A percentile compares a stretch with the other conserved stretches of the same genome.
Evolutionary conservation across 371 early-diverging fungal species (phyloP).

Genomic region (Funneliformis caledonium): DNA sequence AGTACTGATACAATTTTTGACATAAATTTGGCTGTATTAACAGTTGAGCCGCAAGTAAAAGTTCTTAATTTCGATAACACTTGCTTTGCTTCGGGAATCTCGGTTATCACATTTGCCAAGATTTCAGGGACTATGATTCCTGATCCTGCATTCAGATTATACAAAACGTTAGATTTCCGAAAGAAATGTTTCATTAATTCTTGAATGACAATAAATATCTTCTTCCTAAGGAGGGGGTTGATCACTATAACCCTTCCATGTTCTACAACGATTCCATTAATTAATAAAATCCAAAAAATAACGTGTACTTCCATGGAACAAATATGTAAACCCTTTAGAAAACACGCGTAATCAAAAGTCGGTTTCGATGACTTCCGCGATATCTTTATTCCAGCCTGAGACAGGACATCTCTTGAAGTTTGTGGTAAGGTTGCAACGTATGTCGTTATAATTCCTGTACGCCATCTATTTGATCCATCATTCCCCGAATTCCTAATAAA

Average conservation of each 20-base stretch:
- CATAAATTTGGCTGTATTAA: background rate
- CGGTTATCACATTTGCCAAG: background rate
- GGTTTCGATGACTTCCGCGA: background rate
- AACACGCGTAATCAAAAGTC: background rate
- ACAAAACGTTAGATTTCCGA: background rate
- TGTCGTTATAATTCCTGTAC: background rate
- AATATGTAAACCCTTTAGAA: background rate
- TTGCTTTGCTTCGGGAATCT: background rate
- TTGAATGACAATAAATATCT: background rate
- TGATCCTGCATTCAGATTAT: background rate
- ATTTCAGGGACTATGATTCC: conserved; percentile 1
- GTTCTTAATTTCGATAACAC: background rate
- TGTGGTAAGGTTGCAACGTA: background rate
- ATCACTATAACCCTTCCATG: background rate
- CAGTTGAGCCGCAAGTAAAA: background rate
- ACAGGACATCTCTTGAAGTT: background rate
- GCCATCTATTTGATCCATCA: background rate
- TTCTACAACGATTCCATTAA: background rate
- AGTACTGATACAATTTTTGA: background rate
- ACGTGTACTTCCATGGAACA: background rate
- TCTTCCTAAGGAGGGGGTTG: background rate
- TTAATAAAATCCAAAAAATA: background rate
- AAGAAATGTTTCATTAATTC: background rate
- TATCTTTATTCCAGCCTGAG: background rate
- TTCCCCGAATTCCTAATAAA: background rate